These are phyloP conservation scores for Piper longum DNA, from an alignment of 164 flowering plant genomes.

Conservation along the genomic window DNA sequence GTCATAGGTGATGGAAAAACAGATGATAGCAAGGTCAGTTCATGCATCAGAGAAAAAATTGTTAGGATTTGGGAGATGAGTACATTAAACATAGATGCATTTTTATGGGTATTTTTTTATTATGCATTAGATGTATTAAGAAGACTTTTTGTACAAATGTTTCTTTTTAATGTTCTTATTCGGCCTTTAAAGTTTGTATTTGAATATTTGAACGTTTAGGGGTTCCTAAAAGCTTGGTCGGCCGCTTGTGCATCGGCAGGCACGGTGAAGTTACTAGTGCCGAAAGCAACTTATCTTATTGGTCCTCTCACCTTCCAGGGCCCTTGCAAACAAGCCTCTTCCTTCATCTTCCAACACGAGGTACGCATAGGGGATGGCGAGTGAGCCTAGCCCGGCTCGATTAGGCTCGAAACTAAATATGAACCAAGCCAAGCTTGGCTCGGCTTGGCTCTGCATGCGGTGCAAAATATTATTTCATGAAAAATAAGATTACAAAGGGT, in stretches of 20 bases:
- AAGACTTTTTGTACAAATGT: too few relatives aligned
- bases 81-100: too few relatives aligned
- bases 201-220: slow-evolving; percentile 14
- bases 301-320: slow-evolving; percentile 45
- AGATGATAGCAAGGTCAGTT: slow-evolving; percentile 20
- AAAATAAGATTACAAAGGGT: too few relatives aligned
- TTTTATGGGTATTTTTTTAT: background rate
- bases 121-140: too few relatives aligned
- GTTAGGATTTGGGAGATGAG: too few relatives aligned
- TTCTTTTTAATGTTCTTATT: background rate
- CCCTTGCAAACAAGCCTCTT: slow-evolving; percentile 34
- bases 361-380: slow-evolving; percentile 4
- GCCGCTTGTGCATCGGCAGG: slow-evolving; percentile 32
- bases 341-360: slow-evolving; percentile 26
- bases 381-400: too few relatives aligned
- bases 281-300: slow-evolving; percentile 33
- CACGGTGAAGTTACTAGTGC: slow-evolving; percentile 15
- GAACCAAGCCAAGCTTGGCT: too few relatives aligned
- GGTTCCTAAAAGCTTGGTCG: slow-evolving; percentile 42
- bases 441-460: too few relatives aligned
- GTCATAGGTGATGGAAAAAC: slow-evolving; percentile 32
- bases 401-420: background rate
- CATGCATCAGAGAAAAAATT: too few relatives aligned
- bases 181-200: too few relatives aligned
- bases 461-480: too few relatives aligned